Evolutionary conservation across 2,329 filamentous ascomycete genomes (phyloP), one percentile per base, ranked within the genome.

Genomic region (Apiospora phragmitis): DNA sequence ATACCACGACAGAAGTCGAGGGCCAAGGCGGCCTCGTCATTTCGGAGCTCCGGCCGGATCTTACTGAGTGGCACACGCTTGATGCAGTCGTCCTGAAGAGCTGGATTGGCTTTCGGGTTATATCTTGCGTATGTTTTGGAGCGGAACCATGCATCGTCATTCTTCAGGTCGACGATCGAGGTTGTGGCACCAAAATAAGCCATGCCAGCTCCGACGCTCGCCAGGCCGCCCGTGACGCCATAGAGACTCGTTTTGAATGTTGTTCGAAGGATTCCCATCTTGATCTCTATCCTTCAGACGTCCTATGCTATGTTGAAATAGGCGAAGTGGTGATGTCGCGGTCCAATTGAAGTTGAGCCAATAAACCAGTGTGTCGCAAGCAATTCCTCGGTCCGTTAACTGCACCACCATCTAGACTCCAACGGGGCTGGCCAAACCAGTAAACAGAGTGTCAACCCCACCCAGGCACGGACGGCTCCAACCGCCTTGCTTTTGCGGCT

Each of bases 1-100:
- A 92, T 81, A 62, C 90, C 90, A 16, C 89, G 88, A 77, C 90
- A 92, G 77, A 93, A 92, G 73, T 88, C 89, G 74, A 92, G 84
- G 1, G 88, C 87, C 67, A 93, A 82, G 1, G 84, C 85, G 38
- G 82, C 81, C 73, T 89, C 89, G 73, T 88, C 86, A 76, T 91
- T 84, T 18, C 93, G 81, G 69, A 94, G 82, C 73, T 91, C 88
- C 0, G 91, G 90, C 41, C 88, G 86, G 72, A 94, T 89, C 76
- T 90, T 88, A 65, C 82, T 83, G 67, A 94, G 77, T 0, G 91
- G 89, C 0, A 94, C 85, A 45, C 85, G 85, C 74, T 89, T 88
- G 74, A 92, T 82, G 75, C 88, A 91, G 14, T 92, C 80, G 77
- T 94, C 92, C 70, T 92, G 87, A 0, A 87, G 88, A 0, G 87